Conservation (phyloP, 176 grass and related monocot genomes). For the Aegilops sharonensis region DNA sequence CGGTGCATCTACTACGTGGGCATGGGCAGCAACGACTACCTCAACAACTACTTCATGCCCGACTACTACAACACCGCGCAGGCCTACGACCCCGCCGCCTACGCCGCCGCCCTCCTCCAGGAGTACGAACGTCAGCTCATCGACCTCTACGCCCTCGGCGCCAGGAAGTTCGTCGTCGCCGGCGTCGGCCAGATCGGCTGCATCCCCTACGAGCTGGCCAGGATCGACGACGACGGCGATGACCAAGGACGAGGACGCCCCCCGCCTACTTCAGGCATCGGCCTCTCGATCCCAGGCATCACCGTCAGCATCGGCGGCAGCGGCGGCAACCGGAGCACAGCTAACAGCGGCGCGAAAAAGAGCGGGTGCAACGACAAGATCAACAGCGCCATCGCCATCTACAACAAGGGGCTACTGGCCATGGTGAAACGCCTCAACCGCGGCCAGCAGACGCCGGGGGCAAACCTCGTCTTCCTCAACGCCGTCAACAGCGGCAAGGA, state of each 20-base stretch:
- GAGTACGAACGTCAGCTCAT: constrained; percentile 61
- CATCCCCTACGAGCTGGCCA: constrained; percentile 92
- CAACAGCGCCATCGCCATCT: constrained; percentile 67
- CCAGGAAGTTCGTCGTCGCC: constrained; percentile 64
- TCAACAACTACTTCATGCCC: constrained; percentile 99
- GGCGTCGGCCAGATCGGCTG: constrained; percentile 81
- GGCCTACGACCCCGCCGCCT: constrained; percentile 45
- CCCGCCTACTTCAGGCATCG: not conserved
- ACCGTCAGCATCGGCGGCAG: not conserved
- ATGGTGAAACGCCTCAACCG: constrained; percentile 69
- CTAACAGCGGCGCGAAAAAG: not conserved
- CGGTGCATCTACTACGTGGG: constrained; percentile 88
- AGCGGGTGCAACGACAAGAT: constrained; percentile 72
- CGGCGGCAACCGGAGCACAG: not conserved
- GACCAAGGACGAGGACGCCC: not conserved
- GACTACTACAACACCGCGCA: constrained; percentile 50
- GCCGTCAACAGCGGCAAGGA: constrained; percentile 54
- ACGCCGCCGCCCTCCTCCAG: constrained; percentile 54
- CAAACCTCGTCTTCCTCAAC: constrained; percentile 62
- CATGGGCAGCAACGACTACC: constrained; percentile 97
- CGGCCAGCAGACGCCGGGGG: constrained; percentile 19
- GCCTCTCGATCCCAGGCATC: not conserved
- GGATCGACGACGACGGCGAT: constrained; percentile 3
- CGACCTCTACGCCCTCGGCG: constrained; percentile 50
- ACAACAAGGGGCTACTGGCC: constrained; percentile 59